phyloP scores from a whole-genome alignment of 371 early-diverging fungal genomes.

The Mucor mucedo region DNA sequence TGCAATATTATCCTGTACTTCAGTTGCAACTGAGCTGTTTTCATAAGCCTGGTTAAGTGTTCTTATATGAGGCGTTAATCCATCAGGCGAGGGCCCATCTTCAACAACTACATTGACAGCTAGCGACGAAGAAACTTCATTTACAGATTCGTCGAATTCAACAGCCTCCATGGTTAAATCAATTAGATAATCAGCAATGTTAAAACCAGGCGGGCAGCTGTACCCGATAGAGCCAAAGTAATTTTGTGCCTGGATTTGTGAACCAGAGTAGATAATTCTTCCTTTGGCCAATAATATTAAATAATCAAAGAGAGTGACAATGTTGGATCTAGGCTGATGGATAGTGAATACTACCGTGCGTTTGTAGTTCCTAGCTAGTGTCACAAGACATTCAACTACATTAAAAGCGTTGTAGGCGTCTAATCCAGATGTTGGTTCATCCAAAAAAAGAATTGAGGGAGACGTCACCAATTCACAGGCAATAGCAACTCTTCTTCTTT shows the following conservation, averaged over 20 bases:
- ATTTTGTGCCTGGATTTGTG: constrained; percentile 48
- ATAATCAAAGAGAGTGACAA: constrained; percentile 88
- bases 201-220: constrained; percentile 88
- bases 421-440: constrained; percentile 94
- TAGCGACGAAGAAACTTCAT: constrained; percentile 47
- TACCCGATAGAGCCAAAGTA: constrained; percentile 77
- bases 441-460: constrained; percentile 89
- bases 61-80: constrained; percentile 49
- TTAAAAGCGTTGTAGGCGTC: constrained; percentile 93
- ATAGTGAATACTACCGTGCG: constrained; percentile 93
- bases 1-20: constrained; percentile 46
- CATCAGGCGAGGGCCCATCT: constrained; percentile 32
- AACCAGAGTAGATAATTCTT: constrained; percentile 81
- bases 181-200: constrained; percentile 90
- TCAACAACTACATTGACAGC: constrained; percentile 25
- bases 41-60: constrained; percentile 52
- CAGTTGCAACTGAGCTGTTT: constrained; percentile 44
- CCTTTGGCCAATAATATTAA: constrained; percentile 90
- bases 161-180: constrained; percentile 76
- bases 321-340: constrained; percentile 95
- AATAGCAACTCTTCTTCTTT: constrained; percentile 83
- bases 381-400: constrained; percentile 85
- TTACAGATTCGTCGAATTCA: constrained; percentile 40
- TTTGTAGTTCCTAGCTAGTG: constrained; percentile 79
- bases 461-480: constrained; percentile 90